Base-by-base conservation (phyloP, 768 basidiomycete genomes). In the Leccinum boreale region DNA sequence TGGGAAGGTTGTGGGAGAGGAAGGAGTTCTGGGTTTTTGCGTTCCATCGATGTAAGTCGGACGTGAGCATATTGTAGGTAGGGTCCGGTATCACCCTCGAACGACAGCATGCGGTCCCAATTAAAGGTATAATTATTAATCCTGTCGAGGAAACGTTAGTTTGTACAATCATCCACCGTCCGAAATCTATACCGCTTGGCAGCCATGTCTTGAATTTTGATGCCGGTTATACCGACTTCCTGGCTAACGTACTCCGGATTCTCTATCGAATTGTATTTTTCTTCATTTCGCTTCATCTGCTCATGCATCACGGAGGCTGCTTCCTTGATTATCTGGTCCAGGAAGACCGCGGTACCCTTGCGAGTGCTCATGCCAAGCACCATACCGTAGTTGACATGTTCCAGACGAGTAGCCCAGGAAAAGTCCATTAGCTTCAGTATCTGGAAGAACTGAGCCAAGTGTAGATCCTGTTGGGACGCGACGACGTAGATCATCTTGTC, bases 21-120 rank as follows among this genome's bases (percentile, higher is more conserved):
- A 42, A 91, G 75, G 29, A 95, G 85, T 57, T 90, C 82, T 2
- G 92, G 92, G 74, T 95, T 94, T 74, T 96, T 95, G 56, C 94
- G 91, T 63, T 85, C 85, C 68, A 98, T 88, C 2, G 94, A 97
- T 7, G 89, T 83, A 29, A 98, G 79, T 19, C 95, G 91, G 64
- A 94, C 94, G 75, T 97, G 95, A 0, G 94, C 92, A 72, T 98
- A 98, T 78, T 98, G 95, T 26, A 98, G 85, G 77, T 97, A 98
- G 0, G 94, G 92, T 1, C 92, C 93, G 0, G 93, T 95, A 74
- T 98, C 95, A 46, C 95, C 95, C 72, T 97, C 93, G 72, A 96
- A 97, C 33, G 92, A 93, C 51, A 88, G 83, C 92, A 97, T 95
- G 44, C 94, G 85, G 60, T 90, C 85, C 87, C 92, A 92, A 73